These are phyloP conservation scores for Casuarina glauca DNA, from an alignment of 306 rosid genomes.

Conservation along the genomic window DNA sequence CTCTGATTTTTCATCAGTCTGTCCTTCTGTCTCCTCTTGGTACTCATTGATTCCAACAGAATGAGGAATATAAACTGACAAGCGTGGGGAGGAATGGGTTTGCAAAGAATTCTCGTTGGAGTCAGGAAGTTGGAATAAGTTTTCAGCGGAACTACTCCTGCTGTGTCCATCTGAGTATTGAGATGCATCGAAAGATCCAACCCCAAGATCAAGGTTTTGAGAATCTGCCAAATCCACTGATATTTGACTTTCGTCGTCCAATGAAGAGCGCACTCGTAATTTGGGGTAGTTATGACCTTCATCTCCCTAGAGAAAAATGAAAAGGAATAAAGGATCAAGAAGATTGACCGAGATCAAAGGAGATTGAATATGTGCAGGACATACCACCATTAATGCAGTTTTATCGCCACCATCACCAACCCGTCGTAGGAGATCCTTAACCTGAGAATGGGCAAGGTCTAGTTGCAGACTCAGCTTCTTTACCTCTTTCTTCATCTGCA, in stretches of 20 bases:
- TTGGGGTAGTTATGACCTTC: slow-evolving; percentile 59
- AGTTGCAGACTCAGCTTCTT: slow-evolving; percentile 58
- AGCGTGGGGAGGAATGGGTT: slow-evolving; percentile 43
- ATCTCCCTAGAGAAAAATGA: slow-evolving; percentile 47
- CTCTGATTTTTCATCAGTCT: slow-evolving; percentile 48
- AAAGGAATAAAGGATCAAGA: slow-evolving; percentile 25
- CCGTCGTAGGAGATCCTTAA: slow-evolving; percentile 65
- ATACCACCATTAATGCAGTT: slow-evolving; percentile 45
- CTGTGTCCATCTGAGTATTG: slow-evolving; percentile 76
- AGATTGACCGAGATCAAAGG: slow-evolving; percentile 12
- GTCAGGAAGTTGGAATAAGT: slow-evolving; percentile 61
- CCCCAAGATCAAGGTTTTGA: slow-evolving; percentile 36
- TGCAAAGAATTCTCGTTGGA: slow-evolving; percentile 52
- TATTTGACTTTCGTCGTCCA: slow-evolving; percentile 56
- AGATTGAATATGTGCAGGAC: slow-evolving; percentile 27
- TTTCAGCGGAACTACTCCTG: slow-evolving; percentile 61
- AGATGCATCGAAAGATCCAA: slow-evolving; percentile 69
- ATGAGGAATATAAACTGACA: slow-evolving; percentile 35
- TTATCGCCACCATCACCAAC: slow-evolving; percentile 43
- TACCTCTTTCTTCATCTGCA: slow-evolving; percentile 83
- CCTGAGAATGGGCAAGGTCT: slow-evolving; percentile 73
- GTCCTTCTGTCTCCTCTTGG: slow-evolving; percentile 50
- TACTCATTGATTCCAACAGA: slow-evolving; percentile 35
- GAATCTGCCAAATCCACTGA: slow-evolving; percentile 25
- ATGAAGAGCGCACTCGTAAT: slow-evolving; percentile 50